Evolutionary conservation across 345 rosid species (phyloP).

Genomic region (Rhizophora mangle): DNA sequence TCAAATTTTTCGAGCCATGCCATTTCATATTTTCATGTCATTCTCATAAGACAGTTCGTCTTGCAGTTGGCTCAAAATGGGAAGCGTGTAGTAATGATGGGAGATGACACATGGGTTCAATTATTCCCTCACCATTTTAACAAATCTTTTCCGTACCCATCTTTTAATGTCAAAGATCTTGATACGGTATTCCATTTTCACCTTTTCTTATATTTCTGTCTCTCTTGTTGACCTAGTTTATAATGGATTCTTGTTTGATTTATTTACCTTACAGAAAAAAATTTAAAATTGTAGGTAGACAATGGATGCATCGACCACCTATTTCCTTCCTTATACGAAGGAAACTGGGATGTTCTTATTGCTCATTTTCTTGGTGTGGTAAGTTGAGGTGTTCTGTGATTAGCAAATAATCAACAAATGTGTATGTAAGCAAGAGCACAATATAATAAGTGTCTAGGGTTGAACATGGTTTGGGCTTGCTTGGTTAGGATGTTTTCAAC

Average conservation of each 20-base stretch:
- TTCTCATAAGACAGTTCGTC: neutral
- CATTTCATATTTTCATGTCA: neutral
- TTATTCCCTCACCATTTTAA: conserved; percentile 85
- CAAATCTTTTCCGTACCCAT: conserved; percentile 84
- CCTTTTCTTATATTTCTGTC: neutral
- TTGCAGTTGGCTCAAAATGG: conserved; percentile 68
- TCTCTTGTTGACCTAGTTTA: neutral
- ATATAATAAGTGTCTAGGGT: too few species aligned
- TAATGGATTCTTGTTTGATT: neutral
- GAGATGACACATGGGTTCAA: conserved; percentile 92
- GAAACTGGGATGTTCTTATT: conserved; percentile 94
- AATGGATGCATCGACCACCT: conserved; percentile 86
- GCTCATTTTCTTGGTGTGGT: conserved; percentile 98
- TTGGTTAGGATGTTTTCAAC: too few species aligned
- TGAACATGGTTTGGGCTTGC: too few species aligned
- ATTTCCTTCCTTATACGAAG: conserved; percentile 60
- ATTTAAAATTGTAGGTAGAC: conserved; percentile 55
- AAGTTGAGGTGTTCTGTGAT: conserved; percentile 23
- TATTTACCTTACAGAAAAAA: neutral
- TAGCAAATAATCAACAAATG: neutral
- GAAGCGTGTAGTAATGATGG: conserved; percentile 88
- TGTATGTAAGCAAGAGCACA: neutral
- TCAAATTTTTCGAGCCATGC: neutral
- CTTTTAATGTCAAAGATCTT: conserved; percentile 91
- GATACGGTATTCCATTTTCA: conserved; percentile 54